Conservation (phyloP, 768 basidiomycete species). For the Suillus occidentalis region DNA sequence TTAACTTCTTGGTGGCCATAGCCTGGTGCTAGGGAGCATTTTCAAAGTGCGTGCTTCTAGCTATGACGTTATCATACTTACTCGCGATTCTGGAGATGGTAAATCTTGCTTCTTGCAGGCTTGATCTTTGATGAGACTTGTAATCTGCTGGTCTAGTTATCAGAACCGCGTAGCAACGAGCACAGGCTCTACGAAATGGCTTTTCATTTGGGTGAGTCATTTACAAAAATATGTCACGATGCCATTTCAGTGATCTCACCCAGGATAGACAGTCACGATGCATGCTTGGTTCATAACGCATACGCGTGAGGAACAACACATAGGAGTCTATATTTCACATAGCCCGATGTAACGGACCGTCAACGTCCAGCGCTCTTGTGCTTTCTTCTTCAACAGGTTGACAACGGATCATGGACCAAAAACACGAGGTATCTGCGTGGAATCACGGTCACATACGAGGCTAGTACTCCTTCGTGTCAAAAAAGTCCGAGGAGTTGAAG, state of each 20-base stretch:
- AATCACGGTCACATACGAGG: background rate
- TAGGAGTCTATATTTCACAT: background rate
- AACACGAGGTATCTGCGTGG: background rate
- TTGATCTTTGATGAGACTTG: background rate
- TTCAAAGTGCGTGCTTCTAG: too few relatives aligned
- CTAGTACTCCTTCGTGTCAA: background rate
- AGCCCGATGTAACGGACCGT: background rate
- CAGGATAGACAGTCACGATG: background rate
- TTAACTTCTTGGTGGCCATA: background rate
- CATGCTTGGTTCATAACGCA: too few relatives aligned
- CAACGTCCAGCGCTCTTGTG: background rate
- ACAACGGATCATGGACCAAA: background rate
- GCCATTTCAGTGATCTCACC: background rate
- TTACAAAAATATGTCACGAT: background rate
- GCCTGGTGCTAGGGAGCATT: background rate
- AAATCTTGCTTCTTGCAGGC: background rate
- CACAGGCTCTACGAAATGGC: background rate
- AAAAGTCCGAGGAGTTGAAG: constrained; percentile 2
- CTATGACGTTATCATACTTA: background rate
- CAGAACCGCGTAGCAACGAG: background rate
- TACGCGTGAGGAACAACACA: background rate
- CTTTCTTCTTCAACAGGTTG: background rate
- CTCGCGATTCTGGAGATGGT: background rate
- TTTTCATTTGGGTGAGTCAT: background rate
- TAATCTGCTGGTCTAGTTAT: background rate